phyloP scores from a whole-genome alignment of 2,329 filamentous ascomycete genomes.

The Neofusicoccum umdonicola region DNA sequence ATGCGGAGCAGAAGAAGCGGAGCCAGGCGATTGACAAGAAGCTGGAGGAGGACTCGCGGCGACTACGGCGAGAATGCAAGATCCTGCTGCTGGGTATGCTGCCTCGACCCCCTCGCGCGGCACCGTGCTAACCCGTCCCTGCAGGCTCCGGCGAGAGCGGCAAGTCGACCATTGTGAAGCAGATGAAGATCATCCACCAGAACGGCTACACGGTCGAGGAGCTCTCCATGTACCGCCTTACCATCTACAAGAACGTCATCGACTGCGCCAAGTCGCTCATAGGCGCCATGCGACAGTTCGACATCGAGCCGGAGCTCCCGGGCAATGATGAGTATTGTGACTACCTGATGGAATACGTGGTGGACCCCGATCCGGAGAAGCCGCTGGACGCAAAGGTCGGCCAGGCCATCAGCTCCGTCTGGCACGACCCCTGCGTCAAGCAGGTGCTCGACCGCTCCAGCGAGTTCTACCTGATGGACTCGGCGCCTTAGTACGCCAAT shows the following conservation, averaged over 20 bases:
- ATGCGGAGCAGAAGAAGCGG: slow-evolving; percentile 90
- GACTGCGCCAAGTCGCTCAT: slow-evolving; percentile 96
- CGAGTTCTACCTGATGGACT: slow-evolving; percentile 99
- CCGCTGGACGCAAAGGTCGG: slow-evolving; percentile 79
- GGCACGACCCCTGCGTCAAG: slow-evolving; percentile 82
- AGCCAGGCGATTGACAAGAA: slow-evolving; percentile 93
- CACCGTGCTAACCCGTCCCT: slow-evolving; percentile 28
- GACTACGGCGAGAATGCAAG: slow-evolving; percentile 96
- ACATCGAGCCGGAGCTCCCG: slow-evolving; percentile 71
- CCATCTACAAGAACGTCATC: slow-evolving; percentile 96
- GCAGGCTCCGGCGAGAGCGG: slow-evolving; percentile 95
- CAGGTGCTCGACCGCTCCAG: slow-evolving; percentile 88
- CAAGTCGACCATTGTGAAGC: slow-evolving; percentile 98
- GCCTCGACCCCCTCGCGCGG: slow-evolving; percentile 16
- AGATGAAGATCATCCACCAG: slow-evolving; percentile 99
- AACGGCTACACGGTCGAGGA: slow-evolving; percentile 96
- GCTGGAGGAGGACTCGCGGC: slow-evolving; percentile 90
- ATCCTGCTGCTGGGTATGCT: slow-evolving; percentile 82
- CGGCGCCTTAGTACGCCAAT: slow-evolving; percentile 82
- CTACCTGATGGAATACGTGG: slow-evolving; percentile 81
- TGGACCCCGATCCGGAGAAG: slow-evolving; percentile 86
- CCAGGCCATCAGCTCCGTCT: slow-evolving; percentile 78
- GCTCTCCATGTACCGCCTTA: slow-evolving; percentile 87
- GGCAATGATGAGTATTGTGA: slow-evolving; percentile 72
- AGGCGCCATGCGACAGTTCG: slow-evolving; percentile 86